Base-by-base conservation (phyloP, 768 basidiomycete genomes). In the Boletus reticuloceps region DNA sequence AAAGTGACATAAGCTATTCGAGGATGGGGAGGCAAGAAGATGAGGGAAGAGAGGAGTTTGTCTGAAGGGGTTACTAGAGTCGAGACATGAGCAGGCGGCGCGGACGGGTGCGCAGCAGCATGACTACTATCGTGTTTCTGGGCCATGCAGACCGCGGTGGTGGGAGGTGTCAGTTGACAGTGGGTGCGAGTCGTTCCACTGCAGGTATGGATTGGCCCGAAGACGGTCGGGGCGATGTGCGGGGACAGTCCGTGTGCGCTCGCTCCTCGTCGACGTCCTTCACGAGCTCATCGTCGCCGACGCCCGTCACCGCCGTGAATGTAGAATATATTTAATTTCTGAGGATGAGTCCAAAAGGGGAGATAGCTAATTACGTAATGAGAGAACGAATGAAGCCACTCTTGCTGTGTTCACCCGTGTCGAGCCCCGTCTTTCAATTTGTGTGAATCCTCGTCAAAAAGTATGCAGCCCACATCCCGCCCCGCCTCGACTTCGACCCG, bases 401-500 rank as follows among this genome's bases (percentile, higher is more conserved):
- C 25, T 6, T 31, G 55, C 41, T 20, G 32, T 47, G 60, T 38
- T 51, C 39, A 49, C 47, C 54, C 46, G 25, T 25, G 25, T 25
- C 25, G 25, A 25, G 25, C 25, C 25, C 25, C 38, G 58, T 49
- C 64, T 63, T 67, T 25, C 22, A 25, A 25, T 25, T 63, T 29
- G 29, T 29, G 60, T 58, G 58, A 47, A 58, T 49, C 56, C 55
- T 56, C 43, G 49, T 58, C 48, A 45, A 59, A 65, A 69, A 75
- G 71, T 69, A 83, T 85, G 79, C 82, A 82, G 66, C 69, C 78
- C 55, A 68, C 73, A 37, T 80, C 84, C 47, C 75, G 84, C 61
- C 82, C 86, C 54, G 76, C 82, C 49, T 83, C 84, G 49, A 77
- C 83, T 22, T 83, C 83, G 47, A 82, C 81, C 52, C 81, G 82